Conservation (phyloP, 1,284 basidiomycete genomes). For the Sporisorium iseilematis-ciliati region DNA sequence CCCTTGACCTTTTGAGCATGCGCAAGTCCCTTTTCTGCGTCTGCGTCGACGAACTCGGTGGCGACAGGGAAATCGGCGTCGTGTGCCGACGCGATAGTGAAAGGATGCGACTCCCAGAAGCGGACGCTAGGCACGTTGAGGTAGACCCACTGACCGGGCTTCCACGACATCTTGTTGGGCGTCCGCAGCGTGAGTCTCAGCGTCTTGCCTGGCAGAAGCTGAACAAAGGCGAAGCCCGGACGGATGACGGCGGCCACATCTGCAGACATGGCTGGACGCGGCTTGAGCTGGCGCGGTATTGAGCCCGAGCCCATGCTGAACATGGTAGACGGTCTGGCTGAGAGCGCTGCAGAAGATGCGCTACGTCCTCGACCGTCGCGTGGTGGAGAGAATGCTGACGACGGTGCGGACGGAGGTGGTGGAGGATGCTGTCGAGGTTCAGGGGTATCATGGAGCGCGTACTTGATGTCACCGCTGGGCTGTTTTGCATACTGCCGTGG, state of each 20-base stretch:
- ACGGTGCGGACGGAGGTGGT: conserved; percentile 7
- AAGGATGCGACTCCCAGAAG: conserved; percentile 81
- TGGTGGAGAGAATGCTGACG: conserved; percentile 12
- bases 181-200: conserved; percentile 80
- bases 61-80: conserved; percentile 70
- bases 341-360: conserved; percentile 22
- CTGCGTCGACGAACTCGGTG: conserved; percentile 50
- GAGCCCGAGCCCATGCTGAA: conserved; percentile 29
- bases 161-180: conserved; percentile 74
- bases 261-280: conserved; percentile 58
- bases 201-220: conserved; percentile 82
- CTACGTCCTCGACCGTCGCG: conserved; percentile 13
- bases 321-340: conserved; percentile 38
- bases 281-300: conserved; percentile 27
- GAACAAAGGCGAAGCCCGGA: conserved; percentile 80
- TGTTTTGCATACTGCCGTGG: conserved; percentile 26
- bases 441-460: conserved; percentile 29
- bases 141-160: conserved; percentile 83
- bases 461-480: conserved; percentile 17
- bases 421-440: background rate
- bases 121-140: conserved; percentile 80
- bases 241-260: conserved; percentile 62
- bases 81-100: conserved; percentile 81
- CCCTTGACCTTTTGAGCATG: conserved; percentile 69
- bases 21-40: conserved; percentile 38